These are phyloP conservation scores for Paraconiothyrium sp. DNA, from an alignment of 2,329 filamentous ascomycete genomes.

Conservation along the genomic window DNA sequence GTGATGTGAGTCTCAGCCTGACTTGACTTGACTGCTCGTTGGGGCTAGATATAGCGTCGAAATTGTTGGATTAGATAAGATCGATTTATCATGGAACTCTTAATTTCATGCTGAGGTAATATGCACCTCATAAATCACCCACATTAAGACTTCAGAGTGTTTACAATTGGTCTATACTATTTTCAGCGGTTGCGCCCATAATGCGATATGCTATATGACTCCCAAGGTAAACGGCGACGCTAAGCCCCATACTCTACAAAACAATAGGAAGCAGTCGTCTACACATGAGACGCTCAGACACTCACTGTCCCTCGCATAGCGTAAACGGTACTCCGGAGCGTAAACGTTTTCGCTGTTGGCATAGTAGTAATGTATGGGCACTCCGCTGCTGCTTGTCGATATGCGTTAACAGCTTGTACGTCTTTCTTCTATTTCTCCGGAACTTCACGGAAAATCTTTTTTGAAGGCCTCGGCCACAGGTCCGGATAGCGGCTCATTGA, in stretches of 20 bases:
- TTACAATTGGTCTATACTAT: not conserved
- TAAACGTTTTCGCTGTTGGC: constrained; percentile 29
- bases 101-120: too few species aligned
- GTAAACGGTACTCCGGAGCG: not conserved
- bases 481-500: constrained; percentile 65
- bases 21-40: too few species aligned
- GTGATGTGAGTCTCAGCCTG: too few species aligned
- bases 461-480: constrained; percentile 76
- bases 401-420: constrained; percentile 60
- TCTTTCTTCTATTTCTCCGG: constrained; percentile 63
- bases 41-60: too few species aligned
- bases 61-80: too few species aligned
- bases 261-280: constrained; percentile 4
- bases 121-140: too few species aligned
- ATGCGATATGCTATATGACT: constrained; percentile 11
- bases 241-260: constrained; percentile 16
- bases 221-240: constrained; percentile 7
- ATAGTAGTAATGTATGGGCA: constrained; percentile 52
- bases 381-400: constrained; percentile 51
- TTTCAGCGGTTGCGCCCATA: not conserved
- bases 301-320: not conserved
- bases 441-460: constrained; percentile 68
- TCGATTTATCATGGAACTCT: too few species aligned
- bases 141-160: not conserved
- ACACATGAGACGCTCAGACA: not conserved